Evolutionary conservation across 1,284 basidiomycete genomes (phyloP).

Genomic region (Kwoniella shivajii): DNA sequence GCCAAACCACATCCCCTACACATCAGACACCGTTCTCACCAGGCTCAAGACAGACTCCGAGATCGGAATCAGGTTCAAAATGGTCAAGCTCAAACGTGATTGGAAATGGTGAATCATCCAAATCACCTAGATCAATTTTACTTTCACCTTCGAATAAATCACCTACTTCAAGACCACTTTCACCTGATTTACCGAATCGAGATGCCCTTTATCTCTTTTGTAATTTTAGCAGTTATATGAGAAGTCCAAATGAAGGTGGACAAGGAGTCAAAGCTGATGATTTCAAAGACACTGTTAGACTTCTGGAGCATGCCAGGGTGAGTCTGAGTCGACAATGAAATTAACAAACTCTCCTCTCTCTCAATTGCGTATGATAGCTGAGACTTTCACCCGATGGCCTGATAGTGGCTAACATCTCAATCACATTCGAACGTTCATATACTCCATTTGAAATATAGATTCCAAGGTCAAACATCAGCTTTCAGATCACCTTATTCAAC

Average conservation of each 20-base stretch:
- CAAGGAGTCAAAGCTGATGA: slow-evolving; percentile 34
- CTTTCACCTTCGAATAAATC: slow-evolving; percentile 8
- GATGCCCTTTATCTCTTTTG: slow-evolving; percentile 47
- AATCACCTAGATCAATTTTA: background rate
- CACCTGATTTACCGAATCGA: slow-evolving; percentile 42
- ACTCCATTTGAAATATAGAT: slow-evolving; percentile 49
- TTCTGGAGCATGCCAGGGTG: slow-evolving; percentile 48
- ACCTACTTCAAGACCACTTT: slow-evolving; percentile 24
- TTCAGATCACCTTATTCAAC: slow-evolving; percentile 20
- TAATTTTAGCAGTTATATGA: slow-evolving; percentile 49
- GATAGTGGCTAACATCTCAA: slow-evolving; percentile 21
- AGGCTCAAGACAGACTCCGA: too few relatives aligned
- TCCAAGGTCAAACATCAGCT: slow-evolving; percentile 21
- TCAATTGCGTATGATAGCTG: too few relatives aligned
- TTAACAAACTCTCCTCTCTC: too few relatives aligned
- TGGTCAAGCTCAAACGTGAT: too few relatives aligned
- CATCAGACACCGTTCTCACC: too few relatives aligned
- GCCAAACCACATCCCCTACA: too few relatives aligned
- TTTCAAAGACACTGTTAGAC: slow-evolving; percentile 40
- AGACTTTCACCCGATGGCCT: too few relatives aligned
- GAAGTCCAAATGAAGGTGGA: slow-evolving; percentile 41
- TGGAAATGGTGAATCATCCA: too few relatives aligned
- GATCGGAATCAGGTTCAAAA: too few relatives aligned
- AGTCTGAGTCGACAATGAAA: slow-evolving; percentile 18
- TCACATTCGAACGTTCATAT: slow-evolving; percentile 35